Base-by-base conservation (phyloP, 1,139 yeast genomes). In the Candida labiduridarum region DNA sequence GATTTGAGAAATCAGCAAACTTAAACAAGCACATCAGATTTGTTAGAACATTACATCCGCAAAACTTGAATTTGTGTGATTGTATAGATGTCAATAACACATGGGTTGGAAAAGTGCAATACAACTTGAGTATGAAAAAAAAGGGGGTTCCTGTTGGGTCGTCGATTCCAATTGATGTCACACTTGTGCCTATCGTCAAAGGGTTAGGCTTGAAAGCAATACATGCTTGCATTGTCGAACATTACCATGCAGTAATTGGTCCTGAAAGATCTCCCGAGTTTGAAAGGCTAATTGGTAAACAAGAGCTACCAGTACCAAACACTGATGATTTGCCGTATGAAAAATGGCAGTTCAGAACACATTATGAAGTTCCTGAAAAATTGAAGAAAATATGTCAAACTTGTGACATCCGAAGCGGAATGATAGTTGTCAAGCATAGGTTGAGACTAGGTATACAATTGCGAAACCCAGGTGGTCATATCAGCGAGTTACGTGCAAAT, bases 401-500 rank as follows among this genome's bases (percentile, higher is more conserved):
- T 49, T 82, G 87, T 62, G 75, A 75, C 15, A 65, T 83, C 41
- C 74, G 74, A 47, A 68, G 74, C 45, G 77, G 75, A 25, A 62
- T 81, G 49, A 71, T 85, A 47, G 78, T 74, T 52, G 86, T 85
- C 6, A 78, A 82, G 51, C 92, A 87, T 63, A 76, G 86, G 57
- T 61, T 87, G 43, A 78, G 85, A 52, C 68, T 85, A 18, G 75
- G 76, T 2, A 76, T 86, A 25, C 80, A 80, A 49, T 64, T 87
- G 43, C 70, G 78, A 29, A 86, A 85, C 60, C 72, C 80, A 2
- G 83, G 79, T 53, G 89, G 89, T 1, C 88, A 84, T 60, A 72
- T 80, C 6, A 83, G 88, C 52, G 92, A 87, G 65, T 67, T 86
- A 30, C 69, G 89, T 44, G 89, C 91, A 2, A 83, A 86, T 43